Base-by-base conservation (phyloP, 805 yeast genomes). In the Metschnikowia lochheadii region DNA sequence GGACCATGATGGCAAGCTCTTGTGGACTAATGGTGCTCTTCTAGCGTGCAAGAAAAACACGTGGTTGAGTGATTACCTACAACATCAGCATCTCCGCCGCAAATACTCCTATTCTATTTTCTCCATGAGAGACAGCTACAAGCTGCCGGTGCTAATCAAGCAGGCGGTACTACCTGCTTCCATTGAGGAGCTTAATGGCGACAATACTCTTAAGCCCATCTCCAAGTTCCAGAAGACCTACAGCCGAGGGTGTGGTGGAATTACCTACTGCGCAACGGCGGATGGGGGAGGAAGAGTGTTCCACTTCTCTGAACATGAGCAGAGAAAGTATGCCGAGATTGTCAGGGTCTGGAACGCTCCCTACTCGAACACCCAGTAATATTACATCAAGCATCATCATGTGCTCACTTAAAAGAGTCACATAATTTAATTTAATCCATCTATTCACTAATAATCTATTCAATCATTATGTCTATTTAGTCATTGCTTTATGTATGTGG, bases 1-100 rank as follows among this genome's bases (percentile, higher is more conserved):
- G 32, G 56, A 52, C 40, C 42, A 45, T 1, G 53, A 60, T 15
- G 48, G 48, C 3, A 34, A 49, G 8, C 53, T 67, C 5, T 55
- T 67, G 8, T 68, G 72, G 72, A 41, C 59, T 5, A 68, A 68
- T 46, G 69, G 69, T 5, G 70, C 68, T 11, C 55, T 63, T 18
- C 44, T 46, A 26, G 53, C 43, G 21, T 68, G 72, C 52, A 67
- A 64, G 48, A 54, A 36, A 31, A 40, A 49, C 31, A 50, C 56
- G 3, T 56, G 54, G 53, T 41, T 55, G 17, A 33, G 37, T 20
- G 60, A 56, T 33, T 56, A 39, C 44, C 32, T 56, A 23, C 50
- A 33, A 48, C 48, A 52, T 32, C 44, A 52, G 14, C 41, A 36
- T 8, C 37, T 54, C 40, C 45, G 57, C n/a, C 38, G 39, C 14